A percentile compares a stretch with the other conserved stretches of the same genome.
Conservation (phyloP, 1,284 basidiomycete genomes). For the Melampsora larici-populina region DNA sequence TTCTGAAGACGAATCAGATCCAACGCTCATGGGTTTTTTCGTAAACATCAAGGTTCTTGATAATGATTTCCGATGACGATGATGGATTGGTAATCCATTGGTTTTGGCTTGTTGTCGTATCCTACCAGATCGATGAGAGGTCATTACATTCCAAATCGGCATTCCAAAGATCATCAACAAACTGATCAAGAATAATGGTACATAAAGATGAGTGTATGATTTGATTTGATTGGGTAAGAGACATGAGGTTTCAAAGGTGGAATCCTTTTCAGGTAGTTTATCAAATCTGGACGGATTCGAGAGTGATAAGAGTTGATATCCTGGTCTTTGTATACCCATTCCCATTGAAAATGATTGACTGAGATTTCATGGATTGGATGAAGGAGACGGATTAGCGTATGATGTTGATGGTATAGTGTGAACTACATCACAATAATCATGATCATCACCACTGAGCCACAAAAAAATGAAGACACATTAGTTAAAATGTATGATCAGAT, state of each 20-base stretch:
- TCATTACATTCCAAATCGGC: neutral
- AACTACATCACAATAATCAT: slow-evolving; percentile 76
- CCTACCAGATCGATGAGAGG: neutral
- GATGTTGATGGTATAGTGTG: slow-evolving; percentile 56
- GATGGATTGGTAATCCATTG: slow-evolving; percentile 41
- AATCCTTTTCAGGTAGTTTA: slow-evolving; percentile 50
- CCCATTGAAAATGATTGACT: slow-evolving; percentile 79
- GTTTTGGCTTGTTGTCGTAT: slow-evolving; percentile 27
- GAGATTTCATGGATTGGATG: slow-evolving; percentile 66
- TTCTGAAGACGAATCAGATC: neutral
- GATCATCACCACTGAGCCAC: slow-evolving; percentile 70
- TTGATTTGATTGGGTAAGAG: slow-evolving; percentile 66
- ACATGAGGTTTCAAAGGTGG: slow-evolving; percentile 62
- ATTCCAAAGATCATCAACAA: slow-evolving; percentile 52
- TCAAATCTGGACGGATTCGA: slow-evolving; percentile 56
- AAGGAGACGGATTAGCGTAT: slow-evolving; percentile 29
- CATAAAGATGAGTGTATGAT: slow-evolving; percentile 64
- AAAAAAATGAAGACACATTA: slow-evolving; percentile 4
- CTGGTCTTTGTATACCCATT: slow-evolving; percentile 70
- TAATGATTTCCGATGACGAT: slow-evolving; percentile 33
- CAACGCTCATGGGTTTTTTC: neutral
- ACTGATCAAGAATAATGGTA: slow-evolving; percentile 59
- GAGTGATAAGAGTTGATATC: slow-evolving; percentile 78
- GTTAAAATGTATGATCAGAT: slow-evolving; percentile 21
- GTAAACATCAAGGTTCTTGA: slow-evolving; percentile 34